Base-by-base conservation (phyloP, 164 flowering plant genomes). In the Magnolia kwangsiensis region DNA sequence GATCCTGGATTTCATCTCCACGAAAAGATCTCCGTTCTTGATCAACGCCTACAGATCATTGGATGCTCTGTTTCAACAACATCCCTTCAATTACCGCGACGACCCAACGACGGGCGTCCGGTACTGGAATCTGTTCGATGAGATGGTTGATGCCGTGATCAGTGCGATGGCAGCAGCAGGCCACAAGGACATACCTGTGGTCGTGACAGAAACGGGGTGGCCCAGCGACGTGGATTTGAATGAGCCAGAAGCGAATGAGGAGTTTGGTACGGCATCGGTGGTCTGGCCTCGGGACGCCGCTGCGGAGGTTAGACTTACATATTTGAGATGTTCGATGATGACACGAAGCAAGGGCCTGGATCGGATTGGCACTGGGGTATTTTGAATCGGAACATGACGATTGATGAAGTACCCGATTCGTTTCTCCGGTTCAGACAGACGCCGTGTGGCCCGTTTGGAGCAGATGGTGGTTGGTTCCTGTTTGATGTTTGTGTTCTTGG, bases 201-300 rank as follows among this genome's bases (percentile, higher is more conserved):
- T 90, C 0, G 97, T 93, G 79, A 72, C 93, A 1, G 95, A 90
- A 82, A 95, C 92, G 1, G 98, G 98, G 27, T 95, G 98, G 98
- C 97, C 98, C 21, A 89, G 90, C 76, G 51, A 78, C 10, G 84
- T 84, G 3, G 88, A 63, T 0, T 21, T 73, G 0, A 68, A 45
- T 0, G 97, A 87, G 75, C 79, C 83, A 2, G 90, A 90, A 9
- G 92, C 90, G 6, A 87, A 50, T 2, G 49, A 24, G 20, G 65
- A 50, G 0, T 0, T 49, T 95, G 82, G 73, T 88, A 20, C 29
- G 29, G 49, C 95, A 93, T 82, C 63, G 93, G 83, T 79, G 77
- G 21, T 86, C 91, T 1, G 90, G 95, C 0, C 1, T 74, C 10
- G 96, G 96, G 3, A 89, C 97, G 5, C 95, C 97, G 19, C 55